A percentile compares a stretch with the other conserved stretches of the same genome.
These are phyloP conservation scores for Vitis hybrid DNA, from an alignment of 177 flowering plant genomes.

Conservation along the genomic window DNA sequence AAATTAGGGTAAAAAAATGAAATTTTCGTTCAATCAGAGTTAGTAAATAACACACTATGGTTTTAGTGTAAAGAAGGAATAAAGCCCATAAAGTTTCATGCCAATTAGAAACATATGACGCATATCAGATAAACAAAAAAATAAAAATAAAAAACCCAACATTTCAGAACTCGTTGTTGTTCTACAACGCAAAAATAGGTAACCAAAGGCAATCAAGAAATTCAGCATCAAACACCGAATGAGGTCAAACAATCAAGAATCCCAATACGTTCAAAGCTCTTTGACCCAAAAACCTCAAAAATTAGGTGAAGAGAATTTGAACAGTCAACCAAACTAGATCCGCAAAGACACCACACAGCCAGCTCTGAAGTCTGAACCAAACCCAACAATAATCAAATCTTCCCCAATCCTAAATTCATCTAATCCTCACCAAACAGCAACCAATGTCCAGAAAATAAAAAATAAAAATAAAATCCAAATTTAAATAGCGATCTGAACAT, in stretches of 20 bases:
- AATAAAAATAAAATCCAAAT: background rate
- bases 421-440: too few species aligned
- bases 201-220: background rate
- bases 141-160: background rate
- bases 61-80: too few species aligned
- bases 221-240: too few species aligned
- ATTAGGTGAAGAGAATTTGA: background rate
- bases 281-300: background rate
- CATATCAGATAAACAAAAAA: background rate
- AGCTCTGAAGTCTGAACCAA: background rate
- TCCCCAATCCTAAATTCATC: background rate
- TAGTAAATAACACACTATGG: too few species aligned
- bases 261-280: background rate
- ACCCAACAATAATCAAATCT: background rate
- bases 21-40: too few species aligned
- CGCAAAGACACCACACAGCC: background rate
- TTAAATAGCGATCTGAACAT: background rate
- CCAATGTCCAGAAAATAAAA: too few species aligned
- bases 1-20: too few species aligned
- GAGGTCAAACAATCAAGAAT: too few species aligned
- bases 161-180: background rate
- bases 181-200: background rate
- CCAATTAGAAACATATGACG: background rate
- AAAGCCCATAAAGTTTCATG: too few species aligned
- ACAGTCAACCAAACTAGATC: slow-evolving; percentile 14